Percentiles rank a stretch among this genome's conserved stretches.
Evolutionary conservation across 345 rosid genomes (phyloP).

Genomic region (Pistacia atlantica): DNA sequence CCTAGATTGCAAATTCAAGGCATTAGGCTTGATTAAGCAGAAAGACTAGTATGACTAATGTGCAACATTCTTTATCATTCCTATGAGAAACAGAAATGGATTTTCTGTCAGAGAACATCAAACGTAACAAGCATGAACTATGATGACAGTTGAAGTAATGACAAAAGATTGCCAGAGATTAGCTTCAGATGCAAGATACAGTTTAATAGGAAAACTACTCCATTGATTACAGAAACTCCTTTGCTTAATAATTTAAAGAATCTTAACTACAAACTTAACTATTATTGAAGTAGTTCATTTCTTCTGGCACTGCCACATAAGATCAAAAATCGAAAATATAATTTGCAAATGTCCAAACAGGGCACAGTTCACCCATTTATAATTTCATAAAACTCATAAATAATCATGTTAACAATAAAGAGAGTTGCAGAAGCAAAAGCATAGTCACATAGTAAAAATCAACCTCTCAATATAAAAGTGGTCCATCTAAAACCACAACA

Average conservation of each 20-base stretch:
- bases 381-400: background rate
- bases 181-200: background rate
- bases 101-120: background rate
- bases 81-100: no score
- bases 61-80: no score
- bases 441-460: background rate
- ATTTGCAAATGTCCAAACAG: background rate
- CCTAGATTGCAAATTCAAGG: constrained; percentile 45
- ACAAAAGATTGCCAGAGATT: background rate
- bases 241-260: no score
- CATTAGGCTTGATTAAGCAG: background rate
- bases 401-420: background rate
- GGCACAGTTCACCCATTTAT: background rate
- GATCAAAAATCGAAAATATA: no score
- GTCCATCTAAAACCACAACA: no score
- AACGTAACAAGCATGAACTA: background rate
- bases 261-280: no score
- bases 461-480: no score
- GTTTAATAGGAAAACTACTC: background rate
- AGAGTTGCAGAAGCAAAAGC: background rate
- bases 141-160: background rate
- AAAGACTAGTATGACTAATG: no score
- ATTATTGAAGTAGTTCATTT: no score
- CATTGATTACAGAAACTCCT: background rate
- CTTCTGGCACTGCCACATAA: no score